phyloP scores from a whole-genome alignment of 208 protist genomes.

The Trypanosomatidae sp. region DNA sequence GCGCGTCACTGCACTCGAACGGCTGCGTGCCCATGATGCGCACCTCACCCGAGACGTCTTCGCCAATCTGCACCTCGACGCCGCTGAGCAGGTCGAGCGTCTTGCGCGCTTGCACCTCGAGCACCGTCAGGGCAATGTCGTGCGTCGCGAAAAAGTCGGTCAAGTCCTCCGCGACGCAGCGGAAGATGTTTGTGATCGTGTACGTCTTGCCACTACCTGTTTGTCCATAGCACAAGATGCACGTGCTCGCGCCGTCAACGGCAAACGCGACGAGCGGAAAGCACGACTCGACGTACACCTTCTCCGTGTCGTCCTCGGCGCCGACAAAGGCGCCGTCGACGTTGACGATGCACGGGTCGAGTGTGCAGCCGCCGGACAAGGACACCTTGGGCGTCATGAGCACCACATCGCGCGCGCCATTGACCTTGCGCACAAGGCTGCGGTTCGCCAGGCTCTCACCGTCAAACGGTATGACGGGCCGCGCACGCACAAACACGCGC shows the following conservation, averaged over 20 bases:
- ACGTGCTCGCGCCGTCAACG: slow-evolving; percentile 66
- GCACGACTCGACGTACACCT: slow-evolving; percentile 69
- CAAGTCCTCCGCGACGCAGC: slow-evolving; percentile 39
- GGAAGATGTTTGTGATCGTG: slow-evolving; percentile 70
- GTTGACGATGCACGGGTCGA: slow-evolving; percentile 57
- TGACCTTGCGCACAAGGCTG: slow-evolving; percentile 71
- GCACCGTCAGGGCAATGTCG: slow-evolving; percentile 59
- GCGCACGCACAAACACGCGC: slow-evolving; percentile 74
- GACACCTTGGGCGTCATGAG: slow-evolving; percentile 81
- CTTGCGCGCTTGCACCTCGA: slow-evolving; percentile 69
- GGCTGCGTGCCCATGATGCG: slow-evolving; percentile 57
- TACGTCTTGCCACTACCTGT: slow-evolving; percentile 88
- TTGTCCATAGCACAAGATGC: slow-evolving; percentile 85
- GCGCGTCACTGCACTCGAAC: slow-evolving; percentile 64
- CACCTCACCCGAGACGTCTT: slow-evolving; percentile 70
- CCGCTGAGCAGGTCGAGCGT: slow-evolving; percentile 75
- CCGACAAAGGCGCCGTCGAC: slow-evolving; percentile 73
- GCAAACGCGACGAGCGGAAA: slow-evolving; percentile 64
- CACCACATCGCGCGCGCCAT: slow-evolving; percentile 56
- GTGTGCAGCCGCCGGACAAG: slow-evolving; percentile 53
- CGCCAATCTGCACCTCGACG: slow-evolving; percentile 62
- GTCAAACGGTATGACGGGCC: slow-evolving; percentile 75
- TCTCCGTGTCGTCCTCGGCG: slow-evolving; percentile 32
- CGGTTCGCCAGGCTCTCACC: slow-evolving; percentile 44
- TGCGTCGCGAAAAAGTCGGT: slow-evolving; percentile 42